Percentiles rank a stretch among this genome's conserved stretches.
phyloP scores from a whole-genome alignment of 2,329 filamentous ascomycete genomes.

The Cadophora gregata region DNA sequence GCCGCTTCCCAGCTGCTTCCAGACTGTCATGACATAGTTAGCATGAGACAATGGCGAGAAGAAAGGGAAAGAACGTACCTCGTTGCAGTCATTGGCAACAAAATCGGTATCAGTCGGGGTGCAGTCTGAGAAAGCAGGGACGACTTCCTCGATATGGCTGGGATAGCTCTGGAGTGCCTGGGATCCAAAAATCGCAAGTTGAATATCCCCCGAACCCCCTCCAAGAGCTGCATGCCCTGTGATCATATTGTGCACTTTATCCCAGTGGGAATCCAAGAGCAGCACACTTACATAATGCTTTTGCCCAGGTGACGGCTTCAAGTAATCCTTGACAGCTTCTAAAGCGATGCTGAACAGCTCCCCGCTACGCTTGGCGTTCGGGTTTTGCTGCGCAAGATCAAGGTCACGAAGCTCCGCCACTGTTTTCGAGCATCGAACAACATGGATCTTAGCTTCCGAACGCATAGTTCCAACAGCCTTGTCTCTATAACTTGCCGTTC shows the following conservation, averaged over 20 bases:
- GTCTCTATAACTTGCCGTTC: slow-evolving; percentile 80
- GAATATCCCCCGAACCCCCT: slow-evolving; percentile 73
- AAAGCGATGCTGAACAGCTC: slow-evolving; percentile 79
- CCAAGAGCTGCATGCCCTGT: slow-evolving; percentile 86
- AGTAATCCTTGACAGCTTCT: slow-evolving; percentile 79
- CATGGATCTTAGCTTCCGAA: slow-evolving; percentile 88
- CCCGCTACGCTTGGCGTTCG: slow-evolving; percentile 69
- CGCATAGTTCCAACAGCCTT: slow-evolving; percentile 74
- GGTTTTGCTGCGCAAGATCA: slow-evolving; percentile 78
- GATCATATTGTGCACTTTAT: slow-evolving; percentile 71
- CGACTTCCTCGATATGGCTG: slow-evolving; percentile 85
- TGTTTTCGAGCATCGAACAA: slow-evolving; percentile 83
- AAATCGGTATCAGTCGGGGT: slow-evolving; percentile 82
- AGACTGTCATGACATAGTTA: slow-evolving; percentile 13
- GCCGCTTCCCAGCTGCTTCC: slow-evolving; percentile 96
- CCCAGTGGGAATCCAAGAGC: slow-evolving; percentile 89
- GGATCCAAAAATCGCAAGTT: slow-evolving; percentile 89
- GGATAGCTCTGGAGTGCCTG: slow-evolving; percentile 93
- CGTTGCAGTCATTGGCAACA: slow-evolving; percentile 85
- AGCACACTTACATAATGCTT: slow-evolving; percentile 88
- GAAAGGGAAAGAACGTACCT: slow-evolving; percentile 51
- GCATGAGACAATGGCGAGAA: not conserved
- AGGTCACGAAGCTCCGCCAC: slow-evolving; percentile 82
- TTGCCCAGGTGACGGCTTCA: slow-evolving; percentile 75
- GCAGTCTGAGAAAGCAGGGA: slow-evolving; percentile 87